Percentiles rank a stretch among this genome's conserved stretches.
phyloP scores from a whole-genome alignment of 129 eudicot species.

The Calendula officinalis region DNA sequence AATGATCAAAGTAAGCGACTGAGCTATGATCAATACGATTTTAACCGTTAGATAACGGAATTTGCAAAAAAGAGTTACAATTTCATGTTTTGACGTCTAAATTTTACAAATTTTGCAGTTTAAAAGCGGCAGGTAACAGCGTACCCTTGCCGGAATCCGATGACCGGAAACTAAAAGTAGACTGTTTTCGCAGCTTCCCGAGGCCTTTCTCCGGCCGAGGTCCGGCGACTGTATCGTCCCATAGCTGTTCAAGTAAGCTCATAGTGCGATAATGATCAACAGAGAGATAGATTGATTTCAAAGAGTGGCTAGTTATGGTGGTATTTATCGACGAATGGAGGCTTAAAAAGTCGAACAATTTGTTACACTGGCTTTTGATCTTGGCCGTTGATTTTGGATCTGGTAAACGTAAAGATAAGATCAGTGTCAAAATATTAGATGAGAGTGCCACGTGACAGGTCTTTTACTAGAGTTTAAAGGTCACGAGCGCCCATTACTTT shows the following conservation, averaged over 20 bases:
- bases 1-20: conserved; percentile 8
- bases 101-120: conserved; percentile 6
- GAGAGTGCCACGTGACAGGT: conserved; percentile 43
- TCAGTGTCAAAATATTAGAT: conserved; percentile 31
- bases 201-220: conserved; percentile 93
- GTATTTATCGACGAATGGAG: conserved; percentile 40
- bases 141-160: conserved; percentile 84
- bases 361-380: conserved; percentile 8
- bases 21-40: neutral
- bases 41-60: no score
- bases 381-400: conserved; percentile 48
- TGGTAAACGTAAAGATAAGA: conserved; percentile 56
- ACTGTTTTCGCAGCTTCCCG: conserved; percentile 72
- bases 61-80: no score
- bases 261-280: conserved; percentile 16
- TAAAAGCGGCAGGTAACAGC: conserved; percentile 32
- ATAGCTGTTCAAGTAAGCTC: conserved; percentile 87
- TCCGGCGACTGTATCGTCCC: conserved; percentile 99
- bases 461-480: conserved; percentile 13
- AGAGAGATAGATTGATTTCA: neutral
- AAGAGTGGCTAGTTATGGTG: conserved; percentile 13
- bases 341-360: conserved; percentile 34
- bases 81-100: neutral
- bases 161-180: conserved; percentile 58
- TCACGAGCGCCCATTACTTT: conserved; percentile 24